Percentiles rank a stretch among this genome's conserved stretches.
Evolutionary conservation across 2,329 filamentous ascomycete species (phyloP).

Genomic region (Talaromyces sp.): DNA sequence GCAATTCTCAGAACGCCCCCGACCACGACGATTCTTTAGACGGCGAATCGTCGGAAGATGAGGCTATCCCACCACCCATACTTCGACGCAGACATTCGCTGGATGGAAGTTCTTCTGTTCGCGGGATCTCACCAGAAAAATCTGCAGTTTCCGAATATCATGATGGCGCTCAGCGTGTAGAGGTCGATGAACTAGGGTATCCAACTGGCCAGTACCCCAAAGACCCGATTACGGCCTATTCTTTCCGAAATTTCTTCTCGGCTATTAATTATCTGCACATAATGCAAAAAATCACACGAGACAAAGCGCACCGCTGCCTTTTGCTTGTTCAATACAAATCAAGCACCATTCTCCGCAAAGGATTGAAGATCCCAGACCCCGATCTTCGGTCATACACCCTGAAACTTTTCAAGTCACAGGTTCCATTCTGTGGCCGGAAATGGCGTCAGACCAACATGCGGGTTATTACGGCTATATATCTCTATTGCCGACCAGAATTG

Average conservation of each 20-base stretch:
- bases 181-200: conserved; percentile 83
- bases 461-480: conserved; percentile 93
- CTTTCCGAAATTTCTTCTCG: conserved; percentile 90
- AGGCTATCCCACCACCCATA: conserved; percentile 81
- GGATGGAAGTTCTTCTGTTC: conserved; percentile 21
- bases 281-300: conserved; percentile 95
- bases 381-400: conserved; percentile 87
- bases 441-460: conserved; percentile 99
- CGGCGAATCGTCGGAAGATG: conserved; percentile 46
- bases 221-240: conserved; percentile 78
- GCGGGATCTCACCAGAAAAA: conserved; percentile 21
- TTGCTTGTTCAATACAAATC: conserved; percentile 95
- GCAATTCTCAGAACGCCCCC: conserved; percentile 58
- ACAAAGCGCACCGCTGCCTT: conserved; percentile 90
- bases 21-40: conserved; percentile 29
- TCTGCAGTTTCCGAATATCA: conserved; percentile 18
- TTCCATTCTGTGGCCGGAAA: conserved; percentile 95
- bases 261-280: conserved; percentile 92
- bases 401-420: conserved; percentile 97
- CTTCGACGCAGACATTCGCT: conserved; percentile 49
- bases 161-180: conserved; percentile 37
- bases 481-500: conserved; percentile 87
- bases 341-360: conserved; percentile 84
- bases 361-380: conserved; percentile 82
- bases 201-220: conserved; percentile 63